These are phyloP conservation scores for Ballota nigra DNA, from an alignment of 257 asterid species.

Conservation along the genomic window DNA sequence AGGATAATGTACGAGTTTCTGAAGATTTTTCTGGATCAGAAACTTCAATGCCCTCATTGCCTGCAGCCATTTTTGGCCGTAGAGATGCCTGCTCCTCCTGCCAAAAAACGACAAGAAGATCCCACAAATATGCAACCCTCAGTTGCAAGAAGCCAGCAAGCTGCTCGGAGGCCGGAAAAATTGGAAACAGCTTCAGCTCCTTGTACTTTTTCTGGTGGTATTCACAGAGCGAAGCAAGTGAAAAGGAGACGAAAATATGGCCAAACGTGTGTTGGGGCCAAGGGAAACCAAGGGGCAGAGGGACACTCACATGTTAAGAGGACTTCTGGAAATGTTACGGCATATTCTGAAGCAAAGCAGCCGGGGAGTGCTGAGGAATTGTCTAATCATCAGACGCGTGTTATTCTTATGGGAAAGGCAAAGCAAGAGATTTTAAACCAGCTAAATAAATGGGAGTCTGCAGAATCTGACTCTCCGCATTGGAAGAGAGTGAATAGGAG, in stretches of 20 bases:
- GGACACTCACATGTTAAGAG: slow-evolving; percentile 19
- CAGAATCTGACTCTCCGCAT: no score
- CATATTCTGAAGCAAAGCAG: slow-evolving; percentile 5
- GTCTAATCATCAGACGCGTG: slow-evolving; percentile 29
- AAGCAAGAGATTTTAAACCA: slow-evolving; percentile 38
- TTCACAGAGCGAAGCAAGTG: slow-evolving; percentile 25
- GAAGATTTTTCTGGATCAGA: slow-evolving; percentile 33
- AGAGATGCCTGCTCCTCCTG: slow-evolving; percentile 39
- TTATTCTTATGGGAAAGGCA: slow-evolving; percentile 42
- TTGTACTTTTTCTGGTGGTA: slow-evolving; percentile 11
- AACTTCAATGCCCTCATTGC: slow-evolving; percentile 37
- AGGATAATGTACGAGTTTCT: slow-evolving; percentile 31
- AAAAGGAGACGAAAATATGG: slow-evolving; percentile 45
- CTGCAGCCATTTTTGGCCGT: slow-evolving; percentile 47
- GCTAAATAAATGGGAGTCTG: slow-evolving; percentile 34
- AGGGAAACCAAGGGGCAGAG: slow-evolving; percentile 7
- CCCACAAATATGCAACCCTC: slow-evolving; percentile 17
- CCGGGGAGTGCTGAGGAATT: slow-evolving; percentile 28
- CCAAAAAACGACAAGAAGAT: slow-evolving; percentile 24
- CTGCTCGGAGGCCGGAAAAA: slow-evolving; percentile 21
- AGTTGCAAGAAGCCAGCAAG: slow-evolving; percentile 13
- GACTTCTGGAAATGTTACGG: not conserved
- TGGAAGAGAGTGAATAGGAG: slow-evolving; percentile 19
- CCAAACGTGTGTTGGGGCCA: not conserved
- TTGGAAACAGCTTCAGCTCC: slow-evolving; percentile 26